Conservation (phyloP, 345 rosid genomes). For the Draba incana region DNA sequence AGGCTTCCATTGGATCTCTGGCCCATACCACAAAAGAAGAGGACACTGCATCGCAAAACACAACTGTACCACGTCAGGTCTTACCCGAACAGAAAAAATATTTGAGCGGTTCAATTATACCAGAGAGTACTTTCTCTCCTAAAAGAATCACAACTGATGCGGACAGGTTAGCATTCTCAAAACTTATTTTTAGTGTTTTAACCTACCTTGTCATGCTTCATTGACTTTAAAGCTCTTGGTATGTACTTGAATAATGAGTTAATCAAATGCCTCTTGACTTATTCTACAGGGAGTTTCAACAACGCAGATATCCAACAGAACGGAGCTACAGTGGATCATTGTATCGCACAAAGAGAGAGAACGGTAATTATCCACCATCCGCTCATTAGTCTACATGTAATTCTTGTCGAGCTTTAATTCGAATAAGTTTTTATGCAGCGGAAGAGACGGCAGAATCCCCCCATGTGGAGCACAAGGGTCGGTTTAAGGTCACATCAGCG, state of each 20-base stretch:
- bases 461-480: slow-evolving; percentile 81
- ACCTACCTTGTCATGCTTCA: slow-evolving; percentile 18
- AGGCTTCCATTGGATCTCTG: slow-evolving; percentile 45
- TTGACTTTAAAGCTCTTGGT: slow-evolving; percentile 33
- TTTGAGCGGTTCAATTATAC: slow-evolving; percentile 65
- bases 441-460: slow-evolving; percentile 84
- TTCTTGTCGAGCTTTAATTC: slow-evolving; percentile 12
- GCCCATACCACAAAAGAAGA: slow-evolving; percentile 52
- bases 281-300: slow-evolving; percentile 64
- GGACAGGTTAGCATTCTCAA: slow-evolving; percentile 59
- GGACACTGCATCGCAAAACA: slow-evolving; percentile 53
- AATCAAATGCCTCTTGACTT: slow-evolving; percentile 34
- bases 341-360: slow-evolving; percentile 67
- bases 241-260: slow-evolving; percentile 24
- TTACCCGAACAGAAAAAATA: slow-evolving; percentile 53
- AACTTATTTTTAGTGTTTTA: slow-evolving; percentile 3
- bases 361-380: slow-evolving; percentile 50
- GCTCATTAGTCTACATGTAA: slow-evolving; percentile 44
- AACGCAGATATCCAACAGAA: slow-evolving; percentile 60
- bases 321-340: slow-evolving; percentile 80
- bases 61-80: slow-evolving; percentile 51
- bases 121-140: slow-evolving; percentile 55
- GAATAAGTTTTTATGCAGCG: slow-evolving; percentile 42
- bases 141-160: slow-evolving; percentile 58
- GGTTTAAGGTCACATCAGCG: slow-evolving; percentile 85